These are phyloP conservation scores for Tuber umbilicatum DNA, from an alignment of 495 filamentous ascomycete genomes.

Conservation along the genomic window DNA sequence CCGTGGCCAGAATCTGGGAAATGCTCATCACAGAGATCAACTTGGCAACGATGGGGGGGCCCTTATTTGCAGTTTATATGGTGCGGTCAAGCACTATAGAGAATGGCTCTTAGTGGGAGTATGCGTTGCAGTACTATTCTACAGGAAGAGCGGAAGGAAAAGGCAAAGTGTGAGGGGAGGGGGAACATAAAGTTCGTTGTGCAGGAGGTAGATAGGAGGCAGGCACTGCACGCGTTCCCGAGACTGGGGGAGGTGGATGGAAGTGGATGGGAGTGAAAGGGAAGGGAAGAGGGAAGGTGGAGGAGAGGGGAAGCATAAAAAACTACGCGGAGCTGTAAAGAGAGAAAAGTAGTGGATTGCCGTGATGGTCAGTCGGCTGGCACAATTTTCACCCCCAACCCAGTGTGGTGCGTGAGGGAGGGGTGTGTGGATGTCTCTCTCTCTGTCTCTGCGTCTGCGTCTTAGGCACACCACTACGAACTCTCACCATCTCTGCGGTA, in stretches of 20 bases:
- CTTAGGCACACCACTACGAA: background rate
- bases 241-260: background rate
- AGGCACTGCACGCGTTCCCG: background rate
- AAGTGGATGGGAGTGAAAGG: background rate
- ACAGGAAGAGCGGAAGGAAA: slow-evolving; percentile 6
- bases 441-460: background rate
- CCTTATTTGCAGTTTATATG: no score
- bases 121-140: background rate
- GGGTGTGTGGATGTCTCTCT: background rate
- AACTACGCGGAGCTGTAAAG: background rate
- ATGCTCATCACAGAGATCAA: slow-evolving; percentile 31
- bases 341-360: background rate
- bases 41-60: slow-evolving; percentile 22
- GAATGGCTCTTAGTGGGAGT: background rate
- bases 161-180: slow-evolving; percentile 13
- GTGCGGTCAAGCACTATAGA: background rate
- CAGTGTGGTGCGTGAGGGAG: background rate
- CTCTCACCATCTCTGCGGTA: background rate
- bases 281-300: background rate
- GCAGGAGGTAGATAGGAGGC: background rate
- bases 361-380: background rate
- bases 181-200: background rate
- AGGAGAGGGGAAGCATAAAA: background rate
- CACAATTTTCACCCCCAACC: background rate
- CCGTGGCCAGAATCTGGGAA: slow-evolving; percentile 32